Evolutionary conservation across 768 basidiomycete species (phyloP).

Genomic region (Lactarius akahatsu): DNA sequence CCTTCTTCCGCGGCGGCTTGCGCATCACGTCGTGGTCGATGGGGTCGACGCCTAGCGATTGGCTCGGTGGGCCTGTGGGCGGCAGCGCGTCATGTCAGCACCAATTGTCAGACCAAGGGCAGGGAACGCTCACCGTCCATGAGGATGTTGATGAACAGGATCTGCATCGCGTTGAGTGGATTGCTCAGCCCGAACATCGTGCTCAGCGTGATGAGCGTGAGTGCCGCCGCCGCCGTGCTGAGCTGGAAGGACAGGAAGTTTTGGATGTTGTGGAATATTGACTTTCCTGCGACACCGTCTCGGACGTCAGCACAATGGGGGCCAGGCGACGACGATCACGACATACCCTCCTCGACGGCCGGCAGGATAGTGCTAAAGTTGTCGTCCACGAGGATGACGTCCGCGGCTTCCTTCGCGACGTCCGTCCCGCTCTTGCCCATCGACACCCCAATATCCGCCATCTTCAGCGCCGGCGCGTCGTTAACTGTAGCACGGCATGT

Average conservation of each 20-base stretch:
- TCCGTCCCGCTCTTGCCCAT: constrained; percentile 99
- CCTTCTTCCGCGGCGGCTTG: constrained; percentile 88
- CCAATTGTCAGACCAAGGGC: background rate
- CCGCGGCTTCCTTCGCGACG: constrained; percentile 97
- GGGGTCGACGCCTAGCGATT: constrained; percentile 95
- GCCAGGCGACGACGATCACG: constrained; percentile 18
- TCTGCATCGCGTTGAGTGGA: constrained; percentile 97
- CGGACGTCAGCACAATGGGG: constrained; percentile 14
- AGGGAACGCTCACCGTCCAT: constrained; percentile 76
- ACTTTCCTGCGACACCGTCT: constrained; percentile 60
- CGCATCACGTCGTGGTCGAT: constrained; percentile 93
- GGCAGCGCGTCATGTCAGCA: constrained; percentile 1
- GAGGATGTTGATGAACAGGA: constrained; percentile 97
- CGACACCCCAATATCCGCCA: constrained; percentile 96
- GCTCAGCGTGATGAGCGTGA: constrained; percentile 92
- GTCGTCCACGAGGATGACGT: constrained; percentile 95
- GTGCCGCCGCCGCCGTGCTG: constrained; percentile 93
- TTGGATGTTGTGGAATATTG: constrained; percentile 98
- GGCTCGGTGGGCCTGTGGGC: constrained; percentile 80
- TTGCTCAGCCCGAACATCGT: constrained; percentile 88
- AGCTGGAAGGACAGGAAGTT: constrained; percentile 97
- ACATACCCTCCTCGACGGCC: constrained; percentile 86
- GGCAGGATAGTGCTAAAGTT: constrained; percentile 94
- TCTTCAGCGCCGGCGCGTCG: constrained; percentile 94
- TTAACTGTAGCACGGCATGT: constrained; percentile 55